Percentiles rank a stretch among this genome's conserved stretches.
Conservation (phyloP, 2,329 filamentous ascomycete species). For the Sporothrix pallida region DNA sequence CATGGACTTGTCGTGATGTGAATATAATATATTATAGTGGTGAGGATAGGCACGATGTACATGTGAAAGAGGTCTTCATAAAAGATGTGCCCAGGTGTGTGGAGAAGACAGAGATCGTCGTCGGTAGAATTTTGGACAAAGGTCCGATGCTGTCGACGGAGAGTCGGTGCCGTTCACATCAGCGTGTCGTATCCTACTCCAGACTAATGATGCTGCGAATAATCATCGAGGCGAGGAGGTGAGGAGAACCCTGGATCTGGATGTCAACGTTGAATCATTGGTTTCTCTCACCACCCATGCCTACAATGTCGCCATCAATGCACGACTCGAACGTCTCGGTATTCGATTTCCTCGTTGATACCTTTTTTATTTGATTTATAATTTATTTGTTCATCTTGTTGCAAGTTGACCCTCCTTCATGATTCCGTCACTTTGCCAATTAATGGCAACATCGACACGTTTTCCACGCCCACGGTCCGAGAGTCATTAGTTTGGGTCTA, state of each 20-base stretch:
- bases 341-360: neutral
- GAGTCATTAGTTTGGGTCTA: neutral
- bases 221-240: neutral
- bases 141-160: neutral
- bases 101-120: neutral
- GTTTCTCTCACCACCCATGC: neutral
- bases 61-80: neutral
- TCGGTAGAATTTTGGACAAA: neutral
- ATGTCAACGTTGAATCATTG: neutral
- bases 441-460: neutral
- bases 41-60: neutral
- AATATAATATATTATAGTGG: neutral
- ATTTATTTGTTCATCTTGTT: neutral
- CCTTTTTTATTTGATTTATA: neutral
- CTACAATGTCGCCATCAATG: neutral
- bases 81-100: neutral
- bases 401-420: neutral
- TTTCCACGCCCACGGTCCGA: neutral
- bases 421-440: constrained; percentile 1
- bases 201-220: neutral
- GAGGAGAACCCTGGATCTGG: neutral
- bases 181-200: neutral
- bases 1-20: neutral
- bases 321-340: neutral
- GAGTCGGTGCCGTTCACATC: neutral